Evolutionary conservation across 2,329 filamentous ascomycete genomes (phyloP), one percentile per base, ranked within the genome.

Genomic region (Fusarium proliferatum): DNA sequence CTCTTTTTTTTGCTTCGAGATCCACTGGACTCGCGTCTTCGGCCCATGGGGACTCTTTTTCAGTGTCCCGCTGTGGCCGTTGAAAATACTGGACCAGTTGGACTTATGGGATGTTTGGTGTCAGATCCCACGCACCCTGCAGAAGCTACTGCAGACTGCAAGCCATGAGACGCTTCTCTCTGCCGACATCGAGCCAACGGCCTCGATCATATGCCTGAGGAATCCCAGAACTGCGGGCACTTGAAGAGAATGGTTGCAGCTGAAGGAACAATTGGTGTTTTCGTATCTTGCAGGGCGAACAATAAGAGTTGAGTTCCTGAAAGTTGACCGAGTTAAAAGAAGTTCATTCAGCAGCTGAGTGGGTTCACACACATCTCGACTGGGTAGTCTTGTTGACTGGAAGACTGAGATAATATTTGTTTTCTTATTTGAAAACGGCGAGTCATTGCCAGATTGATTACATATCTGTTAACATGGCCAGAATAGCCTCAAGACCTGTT

Each of bases 111-210:
- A 74, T 61, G 71, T 41, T 67, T 53, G 36, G 67, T 64, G 56
- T 69, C 30, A 64, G 72, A 75, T 76, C 72, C 72, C 70, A 76
- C 59, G 73, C 60, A 61, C 67, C 42, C 69, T 71, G 71, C 59
- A 53, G 33, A 39, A 39, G 51, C 51, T 53, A 53, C 51, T 53
- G 51, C 51, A 55, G 34, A 77, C 73, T 77, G 75, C 69, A 76
- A 69, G 75, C 67, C 65, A 74, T 71, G 63, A 52, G 65, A 65
- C 69, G 60, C 57, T 64, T 73, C 60, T 59, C 59, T 72, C 45
- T 69, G 59, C 61, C 64, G 71, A 67, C 64, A 68, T 72, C 58
- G 72, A 71, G 43, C 46, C 71, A 65, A 69, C 41, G 67, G 56
- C 28, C 52, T 51, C 48, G 41, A 61, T 60, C 39, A 58, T 58